phyloP scores from a whole-genome alignment of 2,329 filamentous ascomycete species.

The Neoarthrinium moseri region DNA sequence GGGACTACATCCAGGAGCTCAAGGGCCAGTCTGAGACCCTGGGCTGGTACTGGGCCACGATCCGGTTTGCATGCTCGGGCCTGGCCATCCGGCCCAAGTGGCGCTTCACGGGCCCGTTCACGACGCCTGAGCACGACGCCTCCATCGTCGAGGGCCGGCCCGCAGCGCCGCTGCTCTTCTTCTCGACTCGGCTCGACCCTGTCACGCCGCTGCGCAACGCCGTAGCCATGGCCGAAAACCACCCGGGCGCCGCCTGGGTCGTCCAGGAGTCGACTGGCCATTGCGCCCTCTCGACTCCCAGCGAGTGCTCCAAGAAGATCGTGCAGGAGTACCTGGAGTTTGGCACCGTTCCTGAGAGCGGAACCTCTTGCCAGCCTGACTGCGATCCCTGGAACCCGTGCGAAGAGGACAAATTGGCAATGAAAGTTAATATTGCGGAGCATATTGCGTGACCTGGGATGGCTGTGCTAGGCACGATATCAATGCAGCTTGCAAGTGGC shows the following conservation, averaged over 20 bases:
- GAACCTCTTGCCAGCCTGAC: neutral
- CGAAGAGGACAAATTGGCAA: neutral
- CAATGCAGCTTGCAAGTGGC: no score
- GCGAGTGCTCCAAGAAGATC: slow-evolving; percentile 8
- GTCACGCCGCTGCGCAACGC: slow-evolving; percentile 43
- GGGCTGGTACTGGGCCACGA: slow-evolving; percentile 30
- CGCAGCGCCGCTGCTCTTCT: slow-evolving; percentile 40
- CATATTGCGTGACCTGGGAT: no score
- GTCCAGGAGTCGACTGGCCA: slow-evolving; percentile 20
- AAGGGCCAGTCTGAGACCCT: slow-evolving; percentile 26
- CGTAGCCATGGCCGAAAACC: slow-evolving; percentile 14
- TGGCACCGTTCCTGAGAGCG: neutral
- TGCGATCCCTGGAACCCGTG: slow-evolving; percentile 4
- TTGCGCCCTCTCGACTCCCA: slow-evolving; percentile 3
- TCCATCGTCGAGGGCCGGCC: slow-evolving; percentile 30
- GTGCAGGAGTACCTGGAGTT: slow-evolving; percentile 1
- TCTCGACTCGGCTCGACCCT: slow-evolving; percentile 42
- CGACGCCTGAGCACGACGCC: slow-evolving; percentile 16
- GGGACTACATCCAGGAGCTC: slow-evolving; percentile 27
- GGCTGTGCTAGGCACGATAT: no score
- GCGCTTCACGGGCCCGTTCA: slow-evolving; percentile 33
- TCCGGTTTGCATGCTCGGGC: slow-evolving; percentile 38
- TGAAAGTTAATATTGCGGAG: neutral
- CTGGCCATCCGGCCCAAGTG: slow-evolving; percentile 37
- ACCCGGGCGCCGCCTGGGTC: slow-evolving; percentile 17